phyloP scores from a whole-genome alignment of 164 flowering plant species.

The Vitis rupestris region DNA sequence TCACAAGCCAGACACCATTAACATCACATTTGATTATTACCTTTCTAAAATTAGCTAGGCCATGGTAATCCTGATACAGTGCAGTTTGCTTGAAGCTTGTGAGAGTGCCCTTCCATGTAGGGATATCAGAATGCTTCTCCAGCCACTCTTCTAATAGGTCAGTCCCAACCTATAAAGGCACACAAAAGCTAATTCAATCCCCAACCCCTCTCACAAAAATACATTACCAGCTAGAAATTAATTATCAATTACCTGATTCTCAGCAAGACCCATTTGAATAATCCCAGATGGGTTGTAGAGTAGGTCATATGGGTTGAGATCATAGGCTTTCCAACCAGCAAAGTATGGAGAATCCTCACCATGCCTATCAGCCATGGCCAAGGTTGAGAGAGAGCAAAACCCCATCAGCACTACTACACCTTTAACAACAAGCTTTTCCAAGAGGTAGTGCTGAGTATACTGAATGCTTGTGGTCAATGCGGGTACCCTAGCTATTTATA shows the following conservation, averaged over 20 bases:
- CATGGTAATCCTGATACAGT: slow-evolving; percentile 15
- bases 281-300: slow-evolving; percentile 2
- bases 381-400: neutral
- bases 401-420: no score
- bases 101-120: slow-evolving; percentile 2
- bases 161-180: slow-evolving; percentile 7
- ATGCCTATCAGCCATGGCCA: slow-evolving; percentile 4
- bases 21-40: neutral
- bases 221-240: no score
- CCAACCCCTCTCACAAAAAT: no score
- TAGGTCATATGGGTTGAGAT: slow-evolving; percentile 8
- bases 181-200: neutral
- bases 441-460: no score
- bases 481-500: no score
- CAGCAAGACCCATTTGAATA: neutral
- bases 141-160: slow-evolving; percentile 15
- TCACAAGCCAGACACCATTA: no score
- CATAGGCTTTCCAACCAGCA: slow-evolving; percentile 17
- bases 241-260: slow-evolving; percentile 11
- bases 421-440: no score
- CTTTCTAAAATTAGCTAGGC: slow-evolving; percentile 10
- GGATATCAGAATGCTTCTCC: slow-evolving; percentile 7
- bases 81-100: slow-evolving; percentile 10
- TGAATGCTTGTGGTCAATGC: no score
- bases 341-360: slow-evolving; percentile 18